Percentiles rank a stretch among this genome's conserved stretches.
Conservation (phyloP, 306 rosid species). For the Oemleria cerasiformis region DNA sequence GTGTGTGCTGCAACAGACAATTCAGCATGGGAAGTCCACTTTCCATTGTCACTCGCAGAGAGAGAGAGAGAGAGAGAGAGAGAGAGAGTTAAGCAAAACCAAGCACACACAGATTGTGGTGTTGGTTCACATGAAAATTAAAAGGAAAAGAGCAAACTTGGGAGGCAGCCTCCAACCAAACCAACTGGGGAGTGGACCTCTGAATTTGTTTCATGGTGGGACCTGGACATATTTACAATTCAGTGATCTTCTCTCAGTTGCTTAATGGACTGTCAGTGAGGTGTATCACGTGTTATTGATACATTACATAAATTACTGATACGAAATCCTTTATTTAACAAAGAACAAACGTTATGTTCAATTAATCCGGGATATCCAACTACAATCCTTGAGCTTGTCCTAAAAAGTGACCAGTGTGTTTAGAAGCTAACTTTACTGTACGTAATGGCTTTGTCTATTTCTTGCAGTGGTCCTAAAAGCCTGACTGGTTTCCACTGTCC, state of each 20-base stretch:
- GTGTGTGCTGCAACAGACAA: slow-evolving; percentile 73
- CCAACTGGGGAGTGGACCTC: slow-evolving; percentile 29
- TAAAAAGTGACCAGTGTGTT: slow-evolving; percentile 19
- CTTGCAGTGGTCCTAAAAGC: slow-evolving; percentile 33
- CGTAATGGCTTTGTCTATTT: slow-evolving; percentile 27
- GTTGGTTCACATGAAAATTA: slow-evolving; percentile 26
- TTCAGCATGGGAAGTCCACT: slow-evolving; percentile 67
- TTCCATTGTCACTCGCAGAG: slow-evolving; percentile 51
- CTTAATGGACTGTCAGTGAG: no score
- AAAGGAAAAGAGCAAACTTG: slow-evolving; percentile 12
- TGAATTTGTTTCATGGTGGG: slow-evolving; percentile 47
- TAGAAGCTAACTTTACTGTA: slow-evolving; percentile 16
- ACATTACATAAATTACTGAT: no score
- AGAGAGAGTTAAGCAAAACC: neutral
- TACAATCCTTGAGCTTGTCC: slow-evolving; percentile 13
- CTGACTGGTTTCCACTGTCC: slow-evolving; percentile 20
- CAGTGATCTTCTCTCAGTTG: neutral
- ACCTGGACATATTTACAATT: slow-evolving; percentile 27
- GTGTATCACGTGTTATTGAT: no score
- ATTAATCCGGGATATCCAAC: neutral
- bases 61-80: slow-evolving; percentile 14
- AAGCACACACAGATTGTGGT: neutral
- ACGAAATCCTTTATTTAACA: no score
- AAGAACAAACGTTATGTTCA: no score
- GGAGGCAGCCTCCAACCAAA: slow-evolving; percentile 37